These are phyloP conservation scores for Backusella luteola DNA, from an alignment of 192 early-diverging fungal species.

Conservation along the genomic window DNA sequence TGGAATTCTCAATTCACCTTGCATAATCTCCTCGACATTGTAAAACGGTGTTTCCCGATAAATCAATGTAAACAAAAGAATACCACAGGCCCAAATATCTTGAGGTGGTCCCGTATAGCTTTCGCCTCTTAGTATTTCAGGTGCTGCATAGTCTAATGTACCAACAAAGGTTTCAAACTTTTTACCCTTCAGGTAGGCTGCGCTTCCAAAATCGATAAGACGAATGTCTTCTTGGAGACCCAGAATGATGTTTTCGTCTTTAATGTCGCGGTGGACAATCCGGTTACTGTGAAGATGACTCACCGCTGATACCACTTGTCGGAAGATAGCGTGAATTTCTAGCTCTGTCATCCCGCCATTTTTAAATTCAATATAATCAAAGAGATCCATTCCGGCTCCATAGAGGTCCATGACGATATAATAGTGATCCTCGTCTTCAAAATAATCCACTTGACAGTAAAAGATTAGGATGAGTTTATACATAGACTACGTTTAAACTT, in stretches of 20 bases:
- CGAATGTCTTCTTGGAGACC: slow-evolving; percentile 56
- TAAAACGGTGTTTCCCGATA: slow-evolving; percentile 76
- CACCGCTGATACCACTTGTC: slow-evolving; percentile 56
- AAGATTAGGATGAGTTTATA: background rate
- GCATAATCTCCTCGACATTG: slow-evolving; percentile 60
- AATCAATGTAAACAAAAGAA: slow-evolving; percentile 72
- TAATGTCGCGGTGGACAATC: slow-evolving; percentile 84
- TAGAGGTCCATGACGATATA: slow-evolving; percentile 64
- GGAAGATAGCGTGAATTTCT: slow-evolving; percentile 56
- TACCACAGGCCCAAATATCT: slow-evolving; percentile 83
- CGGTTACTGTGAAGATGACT: slow-evolving; percentile 58
- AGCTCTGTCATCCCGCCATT: slow-evolving; percentile 45
- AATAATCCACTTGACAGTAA: slow-evolving; percentile 13
- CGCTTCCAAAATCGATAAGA: slow-evolving; percentile 83
- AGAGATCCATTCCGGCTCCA: slow-evolving; percentile 60
- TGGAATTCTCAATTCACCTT: slow-evolving; percentile 42
- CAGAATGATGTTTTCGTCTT: slow-evolving; percentile 85
- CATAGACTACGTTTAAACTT: background rate
- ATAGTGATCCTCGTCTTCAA: slow-evolving; percentile 71
- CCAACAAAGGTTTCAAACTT: slow-evolving; percentile 72
- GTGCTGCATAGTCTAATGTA: slow-evolving; percentile 74
- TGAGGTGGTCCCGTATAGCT: slow-evolving; percentile 73
- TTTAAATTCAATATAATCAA: slow-evolving; percentile 69
- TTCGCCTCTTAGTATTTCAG: slow-evolving; percentile 65
- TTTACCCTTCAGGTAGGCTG: slow-evolving; percentile 54